Percentiles rank a stretch among this genome's conserved stretches.
phyloP scores from a whole-genome alignment of 352 stramenopile species.

The Phytophthora syringae region DNA sequence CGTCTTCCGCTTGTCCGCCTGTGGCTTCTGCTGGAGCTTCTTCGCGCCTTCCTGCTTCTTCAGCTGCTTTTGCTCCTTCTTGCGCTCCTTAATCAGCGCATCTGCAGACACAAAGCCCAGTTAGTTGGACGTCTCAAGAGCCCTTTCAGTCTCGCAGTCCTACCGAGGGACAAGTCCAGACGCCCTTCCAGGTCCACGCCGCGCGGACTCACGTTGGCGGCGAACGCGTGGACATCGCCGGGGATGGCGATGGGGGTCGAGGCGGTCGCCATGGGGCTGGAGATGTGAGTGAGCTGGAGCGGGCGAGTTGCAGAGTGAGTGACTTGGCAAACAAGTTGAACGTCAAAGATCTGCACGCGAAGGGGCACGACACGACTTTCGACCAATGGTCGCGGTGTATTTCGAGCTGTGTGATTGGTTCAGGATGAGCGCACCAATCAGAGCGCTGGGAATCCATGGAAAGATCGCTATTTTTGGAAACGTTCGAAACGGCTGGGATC shows the following conservation, averaged over 20 bases:
- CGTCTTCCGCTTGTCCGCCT: slow-evolving; percentile 28
- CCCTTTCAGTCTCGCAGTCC: slow-evolving; percentile 7
- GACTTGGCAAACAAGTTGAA: slow-evolving; percentile 1
- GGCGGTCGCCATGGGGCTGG: slow-evolving; percentile 11
- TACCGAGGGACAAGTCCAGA: slow-evolving; percentile 55
- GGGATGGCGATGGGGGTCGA: slow-evolving; percentile 31
- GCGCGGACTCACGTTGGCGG: slow-evolving; percentile 29
- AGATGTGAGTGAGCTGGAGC: slow-evolving; percentile 1
- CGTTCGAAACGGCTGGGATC: background rate
- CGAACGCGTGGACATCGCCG: slow-evolving; percentile 16
- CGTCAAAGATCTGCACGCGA: slow-evolving; percentile 5
- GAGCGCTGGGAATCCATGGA: slow-evolving; percentile 26
- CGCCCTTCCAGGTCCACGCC: slow-evolving; percentile 47
- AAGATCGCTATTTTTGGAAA: slow-evolving; percentile 35
- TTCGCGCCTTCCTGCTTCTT: slow-evolving; percentile 46
- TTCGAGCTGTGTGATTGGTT: background rate
- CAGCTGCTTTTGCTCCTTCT: slow-evolving; percentile 55
- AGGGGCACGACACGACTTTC: slow-evolving; percentile 12
- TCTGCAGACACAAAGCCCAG: slow-evolving; percentile 30
- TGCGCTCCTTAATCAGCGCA: slow-evolving; percentile 74
- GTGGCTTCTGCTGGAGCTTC: slow-evolving; percentile 26
- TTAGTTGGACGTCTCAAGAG: slow-evolving; percentile 8
- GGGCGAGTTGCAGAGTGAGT: slow-evolving; percentile 22
- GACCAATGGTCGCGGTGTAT: slow-evolving; percentile 11
- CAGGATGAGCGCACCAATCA: slow-evolving; percentile 17